Percentiles rank a stretch among this genome's conserved stretches.
These are phyloP conservation scores for Phytophthora parvispora DNA, from an alignment of 352 stramenopile genomes.

Conservation along the genomic window DNA sequence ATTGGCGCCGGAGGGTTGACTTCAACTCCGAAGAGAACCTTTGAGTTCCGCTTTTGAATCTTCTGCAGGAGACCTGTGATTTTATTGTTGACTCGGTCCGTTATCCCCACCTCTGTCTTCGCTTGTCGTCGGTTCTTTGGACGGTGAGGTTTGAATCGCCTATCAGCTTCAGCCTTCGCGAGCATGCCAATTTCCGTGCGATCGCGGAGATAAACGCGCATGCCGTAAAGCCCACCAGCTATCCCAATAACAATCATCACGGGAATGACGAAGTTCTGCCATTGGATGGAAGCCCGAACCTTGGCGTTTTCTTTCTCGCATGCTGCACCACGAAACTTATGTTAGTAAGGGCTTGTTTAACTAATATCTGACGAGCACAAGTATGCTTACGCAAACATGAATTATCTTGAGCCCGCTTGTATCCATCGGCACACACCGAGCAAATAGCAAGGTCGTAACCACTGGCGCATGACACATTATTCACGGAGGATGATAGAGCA, in stretches of 20 bases:
- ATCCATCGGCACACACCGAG: conserved; percentile 66
- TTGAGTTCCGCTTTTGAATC: conserved; percentile 33
- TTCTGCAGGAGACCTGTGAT: conserved; percentile 23
- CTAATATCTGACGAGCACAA: too few relatives aligned
- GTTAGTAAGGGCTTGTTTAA: not conserved
- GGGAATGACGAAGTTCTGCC: conserved; percentile 84
- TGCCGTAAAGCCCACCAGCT: conserved; percentile 36
- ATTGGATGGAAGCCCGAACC: conserved; percentile 59
- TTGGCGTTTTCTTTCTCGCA: conserved; percentile 61
- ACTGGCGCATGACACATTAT: conserved; percentile 44
- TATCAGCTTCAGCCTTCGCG: conserved; percentile 70
- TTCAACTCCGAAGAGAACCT: conserved; percentile 70
- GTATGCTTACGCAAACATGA: conserved; percentile 60
- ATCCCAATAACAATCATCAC: conserved; percentile 50
- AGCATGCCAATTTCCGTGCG: conserved; percentile 70
- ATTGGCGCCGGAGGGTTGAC: conserved; percentile 43
- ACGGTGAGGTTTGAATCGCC: conserved; percentile 44
- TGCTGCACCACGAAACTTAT: conserved; percentile 42
- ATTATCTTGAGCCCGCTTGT: conserved; percentile 66
- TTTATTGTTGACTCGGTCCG: conserved; percentile 43
- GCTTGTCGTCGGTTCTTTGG: conserved; percentile 25
- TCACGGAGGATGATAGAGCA: conserved; percentile 13
- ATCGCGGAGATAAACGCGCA: conserved; percentile 69
- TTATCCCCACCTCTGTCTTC: conserved; percentile 16
- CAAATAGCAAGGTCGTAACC: conserved; percentile 76